phyloP scores from a whole-genome alignment of 352 stramenopile species.

The Stramenopiles sp. region DNA sequence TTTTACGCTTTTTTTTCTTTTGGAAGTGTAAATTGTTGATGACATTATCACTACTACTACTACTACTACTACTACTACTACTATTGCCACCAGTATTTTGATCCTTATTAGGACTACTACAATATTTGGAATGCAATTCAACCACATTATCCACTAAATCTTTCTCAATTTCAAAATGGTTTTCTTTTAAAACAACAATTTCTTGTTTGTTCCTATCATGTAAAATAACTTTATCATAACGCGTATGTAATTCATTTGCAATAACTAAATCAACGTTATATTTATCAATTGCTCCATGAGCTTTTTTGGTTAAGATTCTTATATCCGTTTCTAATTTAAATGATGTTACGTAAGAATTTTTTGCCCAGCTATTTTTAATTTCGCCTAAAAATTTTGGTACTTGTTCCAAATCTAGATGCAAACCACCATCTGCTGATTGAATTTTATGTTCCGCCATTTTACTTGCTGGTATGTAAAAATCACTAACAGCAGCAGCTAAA shows the following conservation, averaged over 20 bases:
- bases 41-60: too few species aligned
- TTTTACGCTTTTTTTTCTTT: too few species aligned
- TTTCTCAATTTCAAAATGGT: too few species aligned
- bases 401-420: conserved; percentile 60
- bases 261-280: conserved; percentile 78
- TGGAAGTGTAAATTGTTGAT: too few species aligned
- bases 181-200: too few species aligned
- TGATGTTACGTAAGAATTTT: conserved; percentile 77
- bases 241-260: background rate
- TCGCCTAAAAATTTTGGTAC: conserved; percentile 81
- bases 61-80: too few species aligned
- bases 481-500: conserved; percentile 84
- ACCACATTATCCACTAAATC: too few species aligned
- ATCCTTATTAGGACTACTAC: too few species aligned
- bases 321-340: conserved; percentile 98
- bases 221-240: too few species aligned
- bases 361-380: conserved; percentile 68
- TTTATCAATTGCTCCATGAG: conserved; percentile 60
- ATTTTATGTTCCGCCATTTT: conserved; percentile 88
- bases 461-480: conserved; percentile 84
- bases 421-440: conserved; percentile 43
- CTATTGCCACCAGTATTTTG: too few species aligned
- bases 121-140: too few species aligned
- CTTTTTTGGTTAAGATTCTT: conserved; percentile 73
- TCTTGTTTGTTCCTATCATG: too few species aligned